Evolutionary conservation across 2,329 filamentous ascomycete genomes (phyloP), one percentile per base, ranked within the genome.

Genomic region (Phialophora verrucosa): DNA sequence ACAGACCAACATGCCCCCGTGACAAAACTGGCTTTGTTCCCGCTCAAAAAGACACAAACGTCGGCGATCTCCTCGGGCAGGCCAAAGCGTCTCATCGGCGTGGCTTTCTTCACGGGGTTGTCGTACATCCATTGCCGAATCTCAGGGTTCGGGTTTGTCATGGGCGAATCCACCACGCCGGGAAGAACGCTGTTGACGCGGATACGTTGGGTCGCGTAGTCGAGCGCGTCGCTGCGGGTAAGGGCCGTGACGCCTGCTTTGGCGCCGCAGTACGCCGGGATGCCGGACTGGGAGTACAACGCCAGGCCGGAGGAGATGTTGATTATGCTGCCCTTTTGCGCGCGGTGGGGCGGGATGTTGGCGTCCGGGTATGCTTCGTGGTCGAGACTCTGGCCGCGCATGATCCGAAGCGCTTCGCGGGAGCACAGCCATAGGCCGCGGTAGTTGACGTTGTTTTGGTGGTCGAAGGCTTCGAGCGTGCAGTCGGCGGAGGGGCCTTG

Each of bases 31-130:
- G 61, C 63, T 50, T 64, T 64, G 25, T 69, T 69, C 14, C 51
- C 42, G 11, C 63, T 60, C 14, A 66, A 51, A 44, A 69, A 69
- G 7, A 65, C 64, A 29, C 85, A 1, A 89, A 92, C 74, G 85
- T 92, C 59, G 89, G 92, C 74, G 92, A 88, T 74, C 92, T 90
- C 0, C 79, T 91, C 67, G 90, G 82, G 86, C 86, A 75, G 44
- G 65, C 44, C 64, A 14, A 62, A 60, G 6, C 66, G 49, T 23
- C 60, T 58, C 60, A 88, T 83, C 14, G 63, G 66, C n/a, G 60
- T 59, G 31, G 53, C 53, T 35, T 54, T 58, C 50, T 59, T 51
- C 20, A 69, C 63, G 1, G 64, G 38, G 31, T 64, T 62, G 25
- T 29, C 44, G 20, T 62, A 53, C 38, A 66, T 58, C 56, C 63